Conservation (phyloP, 768 basidiomycete species). For the Boletus rufocinnamomeus region DNA sequence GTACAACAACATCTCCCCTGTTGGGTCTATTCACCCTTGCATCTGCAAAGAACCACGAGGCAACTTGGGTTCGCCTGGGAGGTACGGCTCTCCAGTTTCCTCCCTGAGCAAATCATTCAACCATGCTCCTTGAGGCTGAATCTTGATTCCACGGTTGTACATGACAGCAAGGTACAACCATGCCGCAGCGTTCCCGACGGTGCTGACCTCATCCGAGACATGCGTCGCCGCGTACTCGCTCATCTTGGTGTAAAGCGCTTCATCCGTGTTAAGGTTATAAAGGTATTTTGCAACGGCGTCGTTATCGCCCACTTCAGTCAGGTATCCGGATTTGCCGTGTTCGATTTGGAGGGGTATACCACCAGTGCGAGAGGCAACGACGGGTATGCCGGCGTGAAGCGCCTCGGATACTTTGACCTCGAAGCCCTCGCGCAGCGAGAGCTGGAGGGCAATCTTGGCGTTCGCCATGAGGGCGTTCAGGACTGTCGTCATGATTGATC, state of each 20-base stretch:
- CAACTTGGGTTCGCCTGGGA: conserved; percentile 65
- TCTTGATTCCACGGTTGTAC: conserved; percentile 73
- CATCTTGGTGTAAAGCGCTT: conserved; percentile 61
- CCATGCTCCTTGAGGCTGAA: conserved; percentile 83
- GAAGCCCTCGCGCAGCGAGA: conserved; percentile 93
- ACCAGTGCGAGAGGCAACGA: conserved; percentile 83
- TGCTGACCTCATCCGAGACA: conserved; percentile 82
- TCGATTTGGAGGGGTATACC: conserved; percentile 93
- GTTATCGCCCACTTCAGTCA: conserved; percentile 78
- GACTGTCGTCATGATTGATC: conserved; percentile 43
- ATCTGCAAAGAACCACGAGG: conserved; percentile 63
- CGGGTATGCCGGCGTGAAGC: conserved; percentile 85
- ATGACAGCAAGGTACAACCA: conserved; percentile 78
- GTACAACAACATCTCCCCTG: conserved; percentile 11
- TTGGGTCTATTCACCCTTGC: conserved; percentile 30
- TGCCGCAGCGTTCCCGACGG: conserved; percentile 74
- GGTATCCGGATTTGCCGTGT: conserved; percentile 85
- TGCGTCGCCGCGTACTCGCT: conserved; percentile 70
- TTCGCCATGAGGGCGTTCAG: conserved; percentile 90
- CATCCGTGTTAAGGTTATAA: conserved; percentile 76
- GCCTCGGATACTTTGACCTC: conserved; percentile 97
- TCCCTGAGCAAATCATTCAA: conserved; percentile 77
- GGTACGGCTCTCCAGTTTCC: conserved; percentile 74
- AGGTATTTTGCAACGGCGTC: conserved; percentile 73
- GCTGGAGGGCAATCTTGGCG: conserved; percentile 85